Evolutionary conservation across 2,329 filamentous ascomycete genomes (phyloP), one percentile per base, ranked within the genome.

Genomic region (Clarireedia homoeocarpa): DNA sequence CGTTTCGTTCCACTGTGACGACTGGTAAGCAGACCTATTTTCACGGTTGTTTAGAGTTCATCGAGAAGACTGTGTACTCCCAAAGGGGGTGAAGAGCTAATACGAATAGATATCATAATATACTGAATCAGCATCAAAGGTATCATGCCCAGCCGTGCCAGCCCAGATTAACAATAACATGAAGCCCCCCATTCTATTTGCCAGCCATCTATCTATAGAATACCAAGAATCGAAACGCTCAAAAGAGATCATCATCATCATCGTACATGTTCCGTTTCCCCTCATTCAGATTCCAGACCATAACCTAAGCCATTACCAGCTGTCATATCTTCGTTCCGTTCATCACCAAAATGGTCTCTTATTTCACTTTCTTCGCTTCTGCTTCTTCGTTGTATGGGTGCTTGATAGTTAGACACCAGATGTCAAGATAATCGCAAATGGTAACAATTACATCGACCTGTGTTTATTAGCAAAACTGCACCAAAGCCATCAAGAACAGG

Each of bases 351-450:
- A 46, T 20, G 20, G 10, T 42, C 39, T 42, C 30, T 38, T 57
- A 57, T 47, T 66, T 58, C 17, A 48, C 55, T 57, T 68, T 68
- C 57, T 69, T 69, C 26, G 61, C 58, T 30, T 70, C 63, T 5
- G 69, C 68, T 56, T 74, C 71, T 51, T 71, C 63, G 53, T 67
- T 74, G 61, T 79, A 77, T 23, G 82, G 83, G 65, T 97, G 85
- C 80, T 99, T 99, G 75, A 99, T 99, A 1, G 89, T 95, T 70
- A 99, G 77, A 70, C 94, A 99, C 90, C 91, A 97, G 63, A 99
- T 99, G 70, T 99, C 94, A 59, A 97, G 79, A 71, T 95, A 96
- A 71, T 99, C 94, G 74, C 94, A 99, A 65, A 99, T 97, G 30
- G 90, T 95, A 58, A 94, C 90, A 63, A 99, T 96, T 56, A 97